phyloP scores from a whole-genome alignment of 257 asterid genomes.

The Salvia splendens region DNA sequence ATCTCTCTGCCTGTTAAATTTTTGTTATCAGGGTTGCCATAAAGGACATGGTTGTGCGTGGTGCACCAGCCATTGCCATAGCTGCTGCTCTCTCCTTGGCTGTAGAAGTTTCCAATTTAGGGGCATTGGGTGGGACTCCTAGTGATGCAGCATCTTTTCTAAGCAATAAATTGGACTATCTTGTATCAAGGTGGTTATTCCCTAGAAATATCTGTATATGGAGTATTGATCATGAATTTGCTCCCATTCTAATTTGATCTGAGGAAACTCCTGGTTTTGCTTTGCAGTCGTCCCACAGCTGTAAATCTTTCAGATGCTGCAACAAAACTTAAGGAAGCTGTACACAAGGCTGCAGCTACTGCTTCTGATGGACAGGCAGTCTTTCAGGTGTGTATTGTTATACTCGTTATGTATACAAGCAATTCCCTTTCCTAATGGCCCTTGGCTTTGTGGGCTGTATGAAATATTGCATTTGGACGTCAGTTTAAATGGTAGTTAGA shows the following conservation, averaged over 20 bases:
- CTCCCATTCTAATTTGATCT: constrained; percentile 23
- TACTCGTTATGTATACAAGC: neutral
- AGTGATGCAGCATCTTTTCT: constrained; percentile 70
- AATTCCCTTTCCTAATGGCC: neutral
- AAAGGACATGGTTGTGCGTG: constrained; percentile 97
- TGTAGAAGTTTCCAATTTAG: constrained; percentile 68
- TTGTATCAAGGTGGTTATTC: constrained; percentile 72
- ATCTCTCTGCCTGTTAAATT: constrained; percentile 3
- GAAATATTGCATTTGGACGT: neutral
- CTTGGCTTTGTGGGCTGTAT: constrained; percentile 4
- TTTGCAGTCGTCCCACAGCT: constrained; percentile 91
- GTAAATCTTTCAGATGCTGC: constrained; percentile 95
- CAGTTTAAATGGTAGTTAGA: neutral
- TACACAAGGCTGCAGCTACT: constrained; percentile 51
- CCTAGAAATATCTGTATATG: constrained; percentile 2
- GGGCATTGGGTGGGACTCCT: constrained; percentile 56
- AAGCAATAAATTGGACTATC: constrained; percentile 67
- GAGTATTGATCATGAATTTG: neutral
- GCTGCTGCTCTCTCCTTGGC: constrained; percentile 96
- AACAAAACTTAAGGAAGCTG: constrained; percentile 65
- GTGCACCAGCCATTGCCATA: constrained; percentile 98
- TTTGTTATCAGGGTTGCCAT: constrained; percentile 70
- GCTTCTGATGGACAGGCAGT: constrained; percentile 56
- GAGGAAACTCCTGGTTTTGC: constrained; percentile 11
- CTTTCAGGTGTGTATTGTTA: constrained; percentile 55